Evolutionary conservation across 2,329 filamentous ascomycete genomes (phyloP).

Genomic region (Exophiala aquamarina): DNA sequence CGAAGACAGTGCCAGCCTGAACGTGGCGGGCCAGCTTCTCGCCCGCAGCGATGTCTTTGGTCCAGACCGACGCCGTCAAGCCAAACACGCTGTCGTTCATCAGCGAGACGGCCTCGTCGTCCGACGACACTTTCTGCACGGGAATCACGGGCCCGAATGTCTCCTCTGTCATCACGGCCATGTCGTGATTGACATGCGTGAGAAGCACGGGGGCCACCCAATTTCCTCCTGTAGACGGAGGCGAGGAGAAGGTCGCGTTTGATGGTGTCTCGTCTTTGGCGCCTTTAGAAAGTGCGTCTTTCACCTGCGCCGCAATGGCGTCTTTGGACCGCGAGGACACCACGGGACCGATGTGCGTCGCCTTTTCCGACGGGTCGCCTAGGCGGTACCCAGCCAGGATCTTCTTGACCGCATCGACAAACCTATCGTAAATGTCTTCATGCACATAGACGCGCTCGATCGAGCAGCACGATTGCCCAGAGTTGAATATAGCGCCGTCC

Average conservation of each 20-base stretch:
- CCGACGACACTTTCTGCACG: constrained; percentile 78
- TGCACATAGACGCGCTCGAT: constrained; percentile 91
- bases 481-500: constrained; percentile 95
- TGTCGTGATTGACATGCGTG: constrained; percentile 74
- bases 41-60: constrained; percentile 75
- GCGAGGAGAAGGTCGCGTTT: constrained; percentile 72
- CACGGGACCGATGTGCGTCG: constrained; percentile 83
- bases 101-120: constrained; percentile 75
- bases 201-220: constrained; percentile 85
- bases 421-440: constrained; percentile 77
- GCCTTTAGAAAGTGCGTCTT: constrained; percentile 79
- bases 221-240: constrained; percentile 69
- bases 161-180: constrained; percentile 89
- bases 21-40: constrained; percentile 76
- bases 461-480: constrained; percentile 95
- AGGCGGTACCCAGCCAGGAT: constrained; percentile 80
- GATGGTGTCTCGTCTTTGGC: constrained; percentile 81
- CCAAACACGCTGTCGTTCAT: constrained; percentile 98
- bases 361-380: constrained; percentile 79
- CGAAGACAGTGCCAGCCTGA: constrained; percentile 92
- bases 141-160: constrained; percentile 93
- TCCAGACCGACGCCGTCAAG: constrained; percentile 96
- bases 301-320: constrained; percentile 74
- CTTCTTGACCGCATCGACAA: constrained; percentile 74
- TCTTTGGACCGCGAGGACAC: constrained; percentile 77